Evolutionary conservation across 441 rosid genomes (phyloP).

Genomic region (Mallotus japonicus): DNA sequence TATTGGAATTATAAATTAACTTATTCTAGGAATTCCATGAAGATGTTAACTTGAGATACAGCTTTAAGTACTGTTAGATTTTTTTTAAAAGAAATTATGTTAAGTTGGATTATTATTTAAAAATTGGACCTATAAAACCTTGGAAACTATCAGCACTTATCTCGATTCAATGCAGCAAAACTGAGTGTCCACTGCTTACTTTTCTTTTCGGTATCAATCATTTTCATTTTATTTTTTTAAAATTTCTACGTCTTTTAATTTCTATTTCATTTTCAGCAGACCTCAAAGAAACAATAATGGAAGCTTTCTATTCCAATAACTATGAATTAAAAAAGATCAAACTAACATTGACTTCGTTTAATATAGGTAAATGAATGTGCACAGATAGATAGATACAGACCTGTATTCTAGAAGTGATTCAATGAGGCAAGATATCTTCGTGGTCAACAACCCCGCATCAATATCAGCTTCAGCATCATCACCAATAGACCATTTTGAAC

Average conservation of each 20-base stretch:
- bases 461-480: slow-evolving; percentile 31
- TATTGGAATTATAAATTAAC: background rate
- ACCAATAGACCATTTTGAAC: slow-evolving; percentile 42
- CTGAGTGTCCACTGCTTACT: background rate
- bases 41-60: background rate
- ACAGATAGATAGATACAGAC: slow-evolving; percentile 31
- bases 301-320: background rate
- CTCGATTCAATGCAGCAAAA: background rate
- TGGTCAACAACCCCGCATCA: slow-evolving; percentile 51
- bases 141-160: background rate
- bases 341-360: background rate
- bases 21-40: background rate
- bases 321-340: background rate
- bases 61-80: background rate
- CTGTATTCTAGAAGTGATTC: slow-evolving; percentile 72
- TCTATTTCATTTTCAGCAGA: background rate
- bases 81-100: no score
- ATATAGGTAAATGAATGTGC: slow-evolving; percentile 4
- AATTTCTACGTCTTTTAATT: background rate
- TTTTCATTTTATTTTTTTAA: background rate
- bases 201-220: background rate
- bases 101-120: background rate
- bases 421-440: slow-evolving; percentile 57
- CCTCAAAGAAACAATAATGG: background rate
- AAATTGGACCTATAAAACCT: background rate